Evolutionary conservation across 192 early-diverging fungal genomes (phyloP).

Genomic region (Endogone sp.): DNA sequence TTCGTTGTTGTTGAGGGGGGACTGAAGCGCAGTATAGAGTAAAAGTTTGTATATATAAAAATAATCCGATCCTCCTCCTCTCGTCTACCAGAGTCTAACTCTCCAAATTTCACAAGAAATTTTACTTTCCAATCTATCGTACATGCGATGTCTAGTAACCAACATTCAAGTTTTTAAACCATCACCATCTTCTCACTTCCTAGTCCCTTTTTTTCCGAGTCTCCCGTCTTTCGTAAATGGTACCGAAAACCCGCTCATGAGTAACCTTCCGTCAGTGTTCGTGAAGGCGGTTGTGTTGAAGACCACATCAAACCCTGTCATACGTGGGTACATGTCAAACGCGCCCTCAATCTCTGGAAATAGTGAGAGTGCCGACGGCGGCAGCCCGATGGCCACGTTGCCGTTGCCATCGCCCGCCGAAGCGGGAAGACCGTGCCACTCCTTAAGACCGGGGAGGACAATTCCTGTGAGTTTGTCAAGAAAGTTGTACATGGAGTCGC

Average conservation of each 20-base stretch:
- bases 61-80: too few species aligned
- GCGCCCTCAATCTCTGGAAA: constrained; percentile 98
- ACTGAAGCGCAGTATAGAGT: too few species aligned
- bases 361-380: constrained; percentile 74
- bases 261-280: constrained; percentile 71
- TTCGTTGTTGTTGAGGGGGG: too few species aligned
- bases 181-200: background rate
- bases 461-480: constrained; percentile 92
- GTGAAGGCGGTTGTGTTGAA: constrained; percentile 79
- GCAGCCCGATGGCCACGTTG: constrained; percentile 81
- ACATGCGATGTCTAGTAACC: background rate
- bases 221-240: constrained; percentile 54
- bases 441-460: constrained; percentile 91
- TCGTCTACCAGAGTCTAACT: too few species aligned
- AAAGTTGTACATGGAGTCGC: constrained; percentile 88
- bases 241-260: constrained; percentile 87
- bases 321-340: constrained; percentile 89
- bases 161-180: too few species aligned
- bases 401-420: constrained; percentile 77
- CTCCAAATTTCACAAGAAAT: too few species aligned
- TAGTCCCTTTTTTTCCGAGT: constrained; percentile 7
- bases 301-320: constrained; percentile 85
- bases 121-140: too few species aligned
- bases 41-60: too few species aligned
- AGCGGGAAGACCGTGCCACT: constrained; percentile 79